Percentiles rank a stretch among this genome's conserved stretches.
These are phyloP conservation scores for Orbilia javanica DNA, from an alignment of 2,329 filamentous ascomycete genomes.

Conservation along the genomic window DNA sequence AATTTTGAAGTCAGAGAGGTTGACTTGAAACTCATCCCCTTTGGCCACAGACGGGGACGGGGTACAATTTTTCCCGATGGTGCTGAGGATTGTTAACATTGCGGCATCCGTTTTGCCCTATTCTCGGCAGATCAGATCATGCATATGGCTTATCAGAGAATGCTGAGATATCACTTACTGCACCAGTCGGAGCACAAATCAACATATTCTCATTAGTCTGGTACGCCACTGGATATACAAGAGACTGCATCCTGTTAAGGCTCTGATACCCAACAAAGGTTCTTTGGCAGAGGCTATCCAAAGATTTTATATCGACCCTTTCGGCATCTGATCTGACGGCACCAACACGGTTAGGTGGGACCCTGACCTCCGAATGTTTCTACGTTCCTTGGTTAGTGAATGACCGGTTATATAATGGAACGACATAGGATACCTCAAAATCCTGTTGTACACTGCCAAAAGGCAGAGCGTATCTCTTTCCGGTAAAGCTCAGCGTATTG, in stretches of 20 bases:
- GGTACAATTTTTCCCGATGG: conserved; percentile 83
- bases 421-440: conserved; percentile 65
- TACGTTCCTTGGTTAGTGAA: conserved; percentile 65
- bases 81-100: conserved; percentile 94
- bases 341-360: conserved; percentile 85
- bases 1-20: conserved; percentile 56
- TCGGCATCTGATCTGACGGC: conserved; percentile 78
- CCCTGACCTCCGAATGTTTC: conserved; percentile 88
- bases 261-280: conserved; percentile 95
- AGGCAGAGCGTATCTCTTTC: conserved; percentile 85
- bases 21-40: conserved; percentile 73
- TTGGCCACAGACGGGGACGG: conserved; percentile 88
- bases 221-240: conserved; percentile 95
- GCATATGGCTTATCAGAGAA: neutral
- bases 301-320: conserved; percentile 80
- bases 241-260: conserved; percentile 96
- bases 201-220: conserved; percentile 98
- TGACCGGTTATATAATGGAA: neutral
- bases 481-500: conserved; percentile 83
- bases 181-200: conserved; percentile 96
- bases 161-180: conserved; percentile 68
- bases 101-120: conserved; percentile 96
- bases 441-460: conserved; percentile 79
- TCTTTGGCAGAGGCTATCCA: conserved; percentile 89
- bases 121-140: conserved; percentile 7